A percentile compares a stretch with the other conserved stretches of the same genome.
These are phyloP conservation scores for Ceratobasidium theobromae DNA, from an alignment of 1,284 basidiomycete species.

Conservation along the genomic window DNA sequence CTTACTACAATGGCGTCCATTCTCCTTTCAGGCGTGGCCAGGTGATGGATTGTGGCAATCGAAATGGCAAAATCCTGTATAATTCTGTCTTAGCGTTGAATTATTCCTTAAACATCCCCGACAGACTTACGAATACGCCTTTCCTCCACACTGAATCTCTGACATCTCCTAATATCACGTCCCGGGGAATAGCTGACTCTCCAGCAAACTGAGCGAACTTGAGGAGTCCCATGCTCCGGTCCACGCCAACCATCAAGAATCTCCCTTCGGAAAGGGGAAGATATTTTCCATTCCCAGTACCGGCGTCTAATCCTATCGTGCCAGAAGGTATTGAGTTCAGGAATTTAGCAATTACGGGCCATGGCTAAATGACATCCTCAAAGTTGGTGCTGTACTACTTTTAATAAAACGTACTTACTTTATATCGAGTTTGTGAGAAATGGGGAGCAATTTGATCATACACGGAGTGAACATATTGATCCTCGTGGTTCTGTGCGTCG, in stretches of 20 bases:
- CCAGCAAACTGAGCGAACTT: conserved; percentile 64
- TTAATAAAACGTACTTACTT: conserved; percentile 54
- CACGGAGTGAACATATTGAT: conserved; percentile 75
- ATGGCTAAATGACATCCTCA: conserved; percentile 66
- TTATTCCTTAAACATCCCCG: neutral
- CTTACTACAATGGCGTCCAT: conserved; percentile 69
- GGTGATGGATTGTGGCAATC: conserved; percentile 93
- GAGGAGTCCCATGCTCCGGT: conserved; percentile 78
- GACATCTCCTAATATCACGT: conserved; percentile 77
- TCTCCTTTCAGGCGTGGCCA: conserved; percentile 75
- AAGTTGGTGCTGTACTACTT: conserved; percentile 34
- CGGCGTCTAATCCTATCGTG: conserved; percentile 88
- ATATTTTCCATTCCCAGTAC: conserved; percentile 98
- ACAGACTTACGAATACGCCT: conserved; percentile 74
- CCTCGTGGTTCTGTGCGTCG: conserved; percentile 51
- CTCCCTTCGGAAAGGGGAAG: conserved; percentile 64
- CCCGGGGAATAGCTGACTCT: conserved; percentile 48
- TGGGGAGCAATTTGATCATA: conserved; percentile 92
- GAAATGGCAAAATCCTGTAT: conserved; percentile 92
- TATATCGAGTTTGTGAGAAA: conserved; percentile 92
- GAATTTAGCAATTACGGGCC: conserved; percentile 90
- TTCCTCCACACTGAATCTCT: conserved; percentile 67
- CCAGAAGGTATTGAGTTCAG: conserved; percentile 72
- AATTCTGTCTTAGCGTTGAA: conserved; percentile 37
- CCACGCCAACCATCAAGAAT: conserved; percentile 77